Evolutionary conservation across 2,329 filamentous ascomycete genomes (phyloP), one percentile per base, ranked within the genome.

Genomic region (Calycina herbarum): DNA sequence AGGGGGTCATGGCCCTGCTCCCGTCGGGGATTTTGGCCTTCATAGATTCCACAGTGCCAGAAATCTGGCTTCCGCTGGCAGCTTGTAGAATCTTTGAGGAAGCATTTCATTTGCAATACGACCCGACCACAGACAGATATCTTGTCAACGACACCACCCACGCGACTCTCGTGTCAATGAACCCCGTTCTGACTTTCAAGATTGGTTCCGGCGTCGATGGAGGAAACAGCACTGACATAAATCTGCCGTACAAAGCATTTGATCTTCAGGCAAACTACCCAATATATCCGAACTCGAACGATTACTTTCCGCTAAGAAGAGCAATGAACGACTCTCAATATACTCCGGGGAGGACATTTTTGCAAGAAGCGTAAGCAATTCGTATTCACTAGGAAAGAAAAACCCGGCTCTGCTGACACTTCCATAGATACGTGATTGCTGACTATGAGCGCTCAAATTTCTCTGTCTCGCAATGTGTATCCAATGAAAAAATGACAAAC

Each of bases 21-120:
- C 65, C 64, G 42, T 71, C 42, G 5, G 71, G 70, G 6, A 78
- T 79, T 68, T 27, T 66, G 3, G 40, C 67, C 5, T 68, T 70
- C 31, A 70, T 75, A 17, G 77, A 78, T 13, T 77, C 76, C 1
- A 74, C 74, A 0, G 66, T 76, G 3, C 73, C 77, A 0, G 67
- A 78, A 35, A 66, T 78, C 0, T 78, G 74, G 71, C 72, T 79
- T 3, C 76, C 78, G 4, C 64, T 72, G 20, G 56, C 66, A 45
- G 72, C 75, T 6, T 79, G 78, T 62, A 68, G 75, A 56, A 64
- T 67, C 8, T 77, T 79, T 68, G 76, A 76, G 63, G 63, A 40
- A 13, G 71, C 73, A 7, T 78, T 79, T 61, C 71, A 48, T 20
- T 42, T 62, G 5, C 27, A 60, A 40, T 64, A 61, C 29, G 59